Base-by-base conservation (phyloP, 2,329 filamentous ascomycete species). In the Trichoderma sp. region DNA sequence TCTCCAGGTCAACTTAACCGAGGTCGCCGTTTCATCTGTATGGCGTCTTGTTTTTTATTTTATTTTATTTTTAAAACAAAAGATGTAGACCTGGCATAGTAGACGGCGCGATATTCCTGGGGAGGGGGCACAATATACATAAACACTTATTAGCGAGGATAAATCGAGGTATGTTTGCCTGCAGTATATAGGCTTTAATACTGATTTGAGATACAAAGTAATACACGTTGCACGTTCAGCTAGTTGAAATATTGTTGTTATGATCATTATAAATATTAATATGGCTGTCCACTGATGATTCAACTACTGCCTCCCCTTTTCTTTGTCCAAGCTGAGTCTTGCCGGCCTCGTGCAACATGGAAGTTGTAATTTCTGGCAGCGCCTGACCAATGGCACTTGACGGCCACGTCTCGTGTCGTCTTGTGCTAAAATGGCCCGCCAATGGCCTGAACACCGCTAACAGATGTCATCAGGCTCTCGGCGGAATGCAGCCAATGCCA, bases 131-230 rank as follows among this genome's bases (percentile, higher is more conserved):
- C 40, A 56, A 67, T 49, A 67, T 59, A 52, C 52, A 67, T 21
- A 59, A 43, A 53, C 35, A 40, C 52, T 57, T 47, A 67, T 57
- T 47, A 67, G 55, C 64, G 64, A 56, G 29, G 64, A 67, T 67
- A 67, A 47, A 58, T 40, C 27, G 64, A 59, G 55, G 64, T 67
- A 59, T 67, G 40, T 59, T 29, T 52, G 53, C 55, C 64, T 58
- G 40, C 19, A 33, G 64, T 67, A 67, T 52, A 67, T 67, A 59
- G 55, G 63, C 49, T 43, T 62, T 59, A 67, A 55, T 58, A 37
- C 63, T 58, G 63, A 35, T 58, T 43, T 58, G 40, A 35, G 27
- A 67, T 67, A 67, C 33, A 67, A 43, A 67, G 55, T 67, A 49
- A 67, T 67, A 27, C 58, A 67, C n/a, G 27, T 67, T 59, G 47